Evolutionary conservation across 2,329 filamentous ascomycete species (phyloP), one percentile per base, ranked within the genome.

Genomic region (Exophiala calicioides): DNA sequence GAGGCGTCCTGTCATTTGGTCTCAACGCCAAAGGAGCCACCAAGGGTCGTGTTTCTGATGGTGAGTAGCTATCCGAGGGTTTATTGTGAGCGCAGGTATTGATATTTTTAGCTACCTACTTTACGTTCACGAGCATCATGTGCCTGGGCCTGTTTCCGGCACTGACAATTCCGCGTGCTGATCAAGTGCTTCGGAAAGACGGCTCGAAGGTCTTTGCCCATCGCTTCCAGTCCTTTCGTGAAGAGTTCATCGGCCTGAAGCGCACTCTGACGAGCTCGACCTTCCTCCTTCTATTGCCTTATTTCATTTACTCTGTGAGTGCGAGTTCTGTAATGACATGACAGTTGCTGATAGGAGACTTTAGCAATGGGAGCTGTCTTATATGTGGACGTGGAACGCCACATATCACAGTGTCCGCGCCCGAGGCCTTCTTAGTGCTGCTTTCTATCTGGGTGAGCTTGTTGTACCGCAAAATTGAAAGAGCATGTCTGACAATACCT

Each of bases 301-400:
- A 13, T 32, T 32, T 32, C n/a, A 9, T 32, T 10, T 32, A 32
- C 13, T 32, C 12, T 15, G 30, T 32, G 30, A 32, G 30, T 15
- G 30, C 16, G 30, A 32, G 30, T 32, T 15, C 13, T 29, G 8
- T n/a, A n/a, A 8, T 29, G 26, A 8, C n/a, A 9, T 29, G 8
- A 29, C 26, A 9, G 8, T 8, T 8, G 30, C 30, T 32, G 7
- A 15, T 32, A 7, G 6, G n/a, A 12, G 7, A 15, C 7, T 32
- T 7, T 13, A 32, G 30, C 30, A 32, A 32, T 32, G 30, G 30
- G 30, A 32, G n/a, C 30, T 32, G 6, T 7, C 30, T 13, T 32
- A 32, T 15, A 32, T 32, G 30, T 32, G 30, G 30, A 32, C 30
- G 6, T 32, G 30, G 30, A 32, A 32, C 16, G 30, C 30, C 30